Conservation (phyloP, 1,284 basidiomycete genomes). For the Anthracocystis walkeri region DNA sequence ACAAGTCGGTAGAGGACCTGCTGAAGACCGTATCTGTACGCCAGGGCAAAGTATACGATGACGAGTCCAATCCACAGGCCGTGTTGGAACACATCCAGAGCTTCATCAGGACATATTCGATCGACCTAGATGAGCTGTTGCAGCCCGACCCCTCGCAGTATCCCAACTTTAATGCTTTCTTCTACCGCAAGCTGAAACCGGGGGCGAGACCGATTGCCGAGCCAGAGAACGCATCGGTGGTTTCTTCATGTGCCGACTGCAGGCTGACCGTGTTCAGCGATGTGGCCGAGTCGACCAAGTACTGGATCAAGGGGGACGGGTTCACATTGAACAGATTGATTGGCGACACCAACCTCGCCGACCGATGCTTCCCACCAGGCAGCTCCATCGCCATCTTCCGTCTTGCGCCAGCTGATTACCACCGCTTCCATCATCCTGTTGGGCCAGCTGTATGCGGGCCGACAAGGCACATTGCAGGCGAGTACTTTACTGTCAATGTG, state of each 20-base stretch:
- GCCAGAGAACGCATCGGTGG: conserved; percentile 79
- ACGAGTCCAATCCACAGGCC: conserved; percentile 88
- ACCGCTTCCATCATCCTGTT: conserved; percentile 93
- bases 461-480: conserved; percentile 72
- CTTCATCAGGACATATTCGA: conserved; percentile 90
- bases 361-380: conserved; percentile 50
- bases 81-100: conserved; percentile 84
- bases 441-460: conserved; percentile 76
- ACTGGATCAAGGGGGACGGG: conserved; percentile 98
- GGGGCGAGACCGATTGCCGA: conserved; percentile 81
- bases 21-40: conserved; percentile 49
- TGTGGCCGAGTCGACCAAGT: conserved; percentile 82
- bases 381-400: conserved; percentile 77
- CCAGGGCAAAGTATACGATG: conserved; percentile 73
- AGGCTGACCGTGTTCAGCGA: conserved; percentile 92
- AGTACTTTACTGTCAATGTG: conserved; percentile 74
- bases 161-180: conserved; percentile 90
- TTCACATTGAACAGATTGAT: conserved; percentile 85
- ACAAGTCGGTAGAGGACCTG: conserved; percentile 88
- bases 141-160: conserved; percentile 75
- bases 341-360: conserved; percentile 73
- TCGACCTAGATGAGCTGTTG: conserved; percentile 84
- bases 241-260: conserved; percentile 92
- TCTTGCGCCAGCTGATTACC: conserved; percentile 88
- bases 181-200: conserved; percentile 89